These are phyloP conservation scores for Xylariomycetidae sp. DNA, from an alignment of 2,329 filamentous ascomycete genomes.

Conservation along the genomic window DNA sequence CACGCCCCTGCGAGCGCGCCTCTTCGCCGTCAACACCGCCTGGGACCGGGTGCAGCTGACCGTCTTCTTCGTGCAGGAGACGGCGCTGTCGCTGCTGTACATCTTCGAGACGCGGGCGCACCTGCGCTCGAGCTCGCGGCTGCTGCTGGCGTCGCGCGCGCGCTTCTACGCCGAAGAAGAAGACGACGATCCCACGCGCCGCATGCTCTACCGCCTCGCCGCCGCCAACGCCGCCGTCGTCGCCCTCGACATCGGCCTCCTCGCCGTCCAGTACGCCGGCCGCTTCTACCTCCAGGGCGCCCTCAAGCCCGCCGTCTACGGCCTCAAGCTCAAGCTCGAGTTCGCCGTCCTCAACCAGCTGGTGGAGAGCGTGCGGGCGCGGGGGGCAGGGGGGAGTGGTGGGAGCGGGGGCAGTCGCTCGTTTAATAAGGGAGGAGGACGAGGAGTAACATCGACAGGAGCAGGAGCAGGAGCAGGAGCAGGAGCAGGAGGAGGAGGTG, in stretches of 20 bases:
- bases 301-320: conserved; percentile 28
- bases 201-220: conserved; percentile 28
- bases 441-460: too few relatives aligned
- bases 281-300: conserved; percentile 30
- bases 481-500: too few relatives aligned
- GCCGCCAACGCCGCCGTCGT: conserved; percentile 33
- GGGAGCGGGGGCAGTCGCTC: too few relatives aligned
- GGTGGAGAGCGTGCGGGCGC: conserved; percentile 17
- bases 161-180: conserved; percentile 6
- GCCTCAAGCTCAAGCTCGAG: conserved; percentile 29
- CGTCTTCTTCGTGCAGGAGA: conserved; percentile 28
- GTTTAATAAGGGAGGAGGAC: too few relatives aligned
- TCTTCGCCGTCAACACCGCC: too few relatives aligned
- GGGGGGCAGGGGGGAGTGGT: background rate
- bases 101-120: conserved; percentile 23
- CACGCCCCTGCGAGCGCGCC: background rate
- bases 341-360: conserved; percentile 29
- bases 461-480: too few relatives aligned
- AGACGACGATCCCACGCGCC: conserved; percentile 5
- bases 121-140: conserved; percentile 9
- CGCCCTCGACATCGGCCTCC: conserved; percentile 30
- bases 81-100: conserved; percentile 23
- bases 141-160: conserved; percentile 5
- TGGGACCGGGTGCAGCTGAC: conserved; percentile 27
- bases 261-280: conserved; percentile 31